Evolutionary conservation across 1,139 yeast species (phyloP).

Genomic region (Protomyces inouyei): DNA sequence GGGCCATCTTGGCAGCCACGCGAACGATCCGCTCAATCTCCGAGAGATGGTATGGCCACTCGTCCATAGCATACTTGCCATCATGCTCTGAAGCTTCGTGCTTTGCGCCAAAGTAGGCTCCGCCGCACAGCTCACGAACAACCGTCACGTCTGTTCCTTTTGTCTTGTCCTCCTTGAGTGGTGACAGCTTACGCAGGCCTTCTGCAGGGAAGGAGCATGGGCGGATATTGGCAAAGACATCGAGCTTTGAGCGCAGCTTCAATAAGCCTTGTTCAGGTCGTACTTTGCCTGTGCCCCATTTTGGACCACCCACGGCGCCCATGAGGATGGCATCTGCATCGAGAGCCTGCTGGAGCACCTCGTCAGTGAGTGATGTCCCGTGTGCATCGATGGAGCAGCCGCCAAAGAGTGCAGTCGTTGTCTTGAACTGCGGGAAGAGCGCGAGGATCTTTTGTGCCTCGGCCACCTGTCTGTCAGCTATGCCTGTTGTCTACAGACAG

Average conservation of each 20-base stretch:
- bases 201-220: slow-evolving; percentile 96
- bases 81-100: slow-evolving; percentile 61
- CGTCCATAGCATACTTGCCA: slow-evolving; percentile 82
- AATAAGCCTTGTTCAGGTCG: slow-evolving; percentile 97
- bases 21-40: slow-evolving; percentile 94
- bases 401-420: slow-evolving; percentile 72
- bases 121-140: slow-evolving; percentile 95
- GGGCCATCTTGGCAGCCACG: slow-evolving; percentile 96
- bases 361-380: slow-evolving; percentile 88
- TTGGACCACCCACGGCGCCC: slow-evolving; percentile 99
- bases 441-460: slow-evolving; percentile 89
- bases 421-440: slow-evolving; percentile 64
- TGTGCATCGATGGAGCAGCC: slow-evolving; percentile 98
- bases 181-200: slow-evolving; percentile 74
- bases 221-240: slow-evolving; percentile 88
- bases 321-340: slow-evolving; percentile 84
- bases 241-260: slow-evolving; percentile 87
- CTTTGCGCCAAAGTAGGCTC: slow-evolving; percentile 94
- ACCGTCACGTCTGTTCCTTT: slow-evolving; percentile 86
- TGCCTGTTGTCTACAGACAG: background rate
- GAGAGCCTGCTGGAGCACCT: slow-evolving; percentile 77
- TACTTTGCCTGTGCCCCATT: slow-evolving; percentile 92
- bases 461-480: slow-evolving; percentile 39
- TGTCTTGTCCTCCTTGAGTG: slow-evolving; percentile 76
- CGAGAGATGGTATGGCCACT: slow-evolving; percentile 81